A percentile compares a stretch with the other conserved stretches of the same genome.
Evolutionary conservation across 768 basidiomycete species (phyloP).

Genomic region (Neoboletus magnificus): DNA sequence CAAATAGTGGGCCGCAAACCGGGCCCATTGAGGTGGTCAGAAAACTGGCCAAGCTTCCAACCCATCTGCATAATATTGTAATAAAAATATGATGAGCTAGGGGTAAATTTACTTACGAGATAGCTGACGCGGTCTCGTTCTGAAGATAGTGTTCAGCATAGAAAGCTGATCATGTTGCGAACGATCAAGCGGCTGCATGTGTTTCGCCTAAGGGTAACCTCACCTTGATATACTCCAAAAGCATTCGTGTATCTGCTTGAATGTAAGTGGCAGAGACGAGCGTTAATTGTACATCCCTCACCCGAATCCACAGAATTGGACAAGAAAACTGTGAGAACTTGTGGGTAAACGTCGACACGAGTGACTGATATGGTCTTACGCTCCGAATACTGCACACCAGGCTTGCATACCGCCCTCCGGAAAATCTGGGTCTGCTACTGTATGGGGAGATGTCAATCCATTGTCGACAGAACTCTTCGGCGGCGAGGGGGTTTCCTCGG

Average conservation of each 20-base stretch:
- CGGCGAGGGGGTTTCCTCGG: neutral
- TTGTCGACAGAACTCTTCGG: neutral
- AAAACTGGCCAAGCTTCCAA: conserved; percentile 21
- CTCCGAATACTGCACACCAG: conserved; percentile 27
- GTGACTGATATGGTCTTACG: conserved; percentile 9
- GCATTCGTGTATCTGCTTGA: conserved; percentile 14
- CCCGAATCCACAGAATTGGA: conserved; percentile 28
- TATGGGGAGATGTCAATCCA: neutral
- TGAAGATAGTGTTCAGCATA: conserved; percentile 21
- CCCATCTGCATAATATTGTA: conserved; percentile 20
- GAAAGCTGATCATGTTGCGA: conserved; percentile 11
- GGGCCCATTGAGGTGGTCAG: conserved; percentile 19
- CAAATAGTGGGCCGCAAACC: conserved; percentile 26
- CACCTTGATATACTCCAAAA: conserved; percentile 31
- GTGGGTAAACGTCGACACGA: neutral
- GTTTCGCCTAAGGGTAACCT: neutral
- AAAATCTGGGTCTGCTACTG: neutral
- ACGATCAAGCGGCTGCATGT: neutral
- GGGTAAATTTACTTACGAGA: conserved; percentile 17
- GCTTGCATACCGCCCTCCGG: conserved; percentile 18
- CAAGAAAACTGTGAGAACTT: conserved; percentile 21
- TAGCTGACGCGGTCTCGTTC: conserved; percentile 19
- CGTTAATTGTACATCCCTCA: neutral
- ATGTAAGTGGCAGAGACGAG: neutral
- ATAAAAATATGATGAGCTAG: neutral